Evolutionary conservation across 148 eudicot genomes (phyloP), one percentile per base, ranked within the genome.

Genomic region (Talinum fruticosum): DNA sequence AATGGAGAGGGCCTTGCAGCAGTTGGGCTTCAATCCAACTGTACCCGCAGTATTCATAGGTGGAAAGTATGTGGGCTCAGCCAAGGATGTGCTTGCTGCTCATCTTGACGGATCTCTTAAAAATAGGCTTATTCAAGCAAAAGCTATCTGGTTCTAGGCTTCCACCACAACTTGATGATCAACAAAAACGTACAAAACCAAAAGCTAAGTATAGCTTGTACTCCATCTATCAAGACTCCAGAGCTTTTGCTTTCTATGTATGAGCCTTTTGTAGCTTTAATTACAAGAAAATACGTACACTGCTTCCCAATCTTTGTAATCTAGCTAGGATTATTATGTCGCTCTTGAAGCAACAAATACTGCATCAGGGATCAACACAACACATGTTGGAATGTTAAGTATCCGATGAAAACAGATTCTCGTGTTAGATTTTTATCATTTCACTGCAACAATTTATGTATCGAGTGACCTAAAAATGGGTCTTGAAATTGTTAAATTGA

Each of bases 31-130:
- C 53, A 76, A 61, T 15, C 85, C 85, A 47, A 70, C 49, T 47
- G 82, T 79, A 6, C 82, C 82, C 21, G 80, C 82, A 10, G 85
- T 83, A 38, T 83, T 83, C 26, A 54, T 83, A 0, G 85, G 82
- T 12, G 85, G 82, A 26, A 82, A 37, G 26, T 75, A 64, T 72
- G 79, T 83, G 73, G 85, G 85, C 69, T 79, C 79, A 15, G 77
- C 75, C 23, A 64, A 35, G 26, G 79, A 70, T 76, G 82, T 83
- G 8, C 49, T 83, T 76, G 36, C 79, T 71, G 73, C 78, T 53
- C 82, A 83, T 76, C 79, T 83, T 57, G 59, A 79, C 66, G 85
- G 85, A 32, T 70, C 85, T 45, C 82, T 83, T 61, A 83, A 79
- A 66, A 78, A 71, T n/a, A 65, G 71, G 79, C 85, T 83, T 57